Percentiles rank a stretch among this genome's conserved stretches.
These are phyloP conservation scores for Clohesyomyces aquaticus DNA, from an alignment of 495 filamentous ascomycete species.

Conservation along the genomic window DNA sequence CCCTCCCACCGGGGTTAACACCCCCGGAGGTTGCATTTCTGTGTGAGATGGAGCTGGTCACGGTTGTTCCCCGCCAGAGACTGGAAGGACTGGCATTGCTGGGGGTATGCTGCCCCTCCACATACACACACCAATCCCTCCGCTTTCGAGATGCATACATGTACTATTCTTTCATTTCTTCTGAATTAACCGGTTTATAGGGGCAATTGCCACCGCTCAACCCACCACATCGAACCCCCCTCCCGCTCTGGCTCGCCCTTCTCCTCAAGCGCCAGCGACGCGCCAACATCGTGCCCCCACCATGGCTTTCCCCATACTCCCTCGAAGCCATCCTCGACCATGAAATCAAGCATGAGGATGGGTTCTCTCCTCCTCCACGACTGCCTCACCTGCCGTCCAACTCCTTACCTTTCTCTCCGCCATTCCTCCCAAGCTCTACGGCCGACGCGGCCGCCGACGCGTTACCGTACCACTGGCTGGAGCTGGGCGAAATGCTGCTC, in stretches of 20 bases:
- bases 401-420: slow-evolving; percentile 51
- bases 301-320: slow-evolving; percentile 79
- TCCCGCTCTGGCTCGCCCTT: slow-evolving; percentile 97
- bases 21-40: slow-evolving; percentile 92
- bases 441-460: slow-evolving; percentile 63
- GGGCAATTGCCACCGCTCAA: slow-evolving; percentile 74
- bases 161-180: no score
- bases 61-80: slow-evolving; percentile 86
- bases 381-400: slow-evolving; percentile 56
- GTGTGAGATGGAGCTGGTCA: slow-evolving; percentile 95
- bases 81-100: slow-evolving; percentile 84
- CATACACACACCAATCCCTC: slow-evolving; percentile 1
- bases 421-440: slow-evolving; percentile 65
- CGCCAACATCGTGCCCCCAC: slow-evolving; percentile 88
- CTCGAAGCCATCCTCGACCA: slow-evolving; percentile 74
- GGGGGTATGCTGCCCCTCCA: slow-evolving; percentile 65
- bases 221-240: slow-evolving; percentile 76
- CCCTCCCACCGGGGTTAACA: slow-evolving; percentile 78
- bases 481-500: slow-evolving; percentile 81
- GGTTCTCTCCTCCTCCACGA: slow-evolving; percentile 76
- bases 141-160: no score
- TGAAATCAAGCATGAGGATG: slow-evolving; percentile 69
- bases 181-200: no score
- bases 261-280: slow-evolving; percentile 93
- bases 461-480: slow-evolving; percentile 93